Conservation (phyloP, 768 basidiomycete species). For the Neoboletus magnificus region DNA sequence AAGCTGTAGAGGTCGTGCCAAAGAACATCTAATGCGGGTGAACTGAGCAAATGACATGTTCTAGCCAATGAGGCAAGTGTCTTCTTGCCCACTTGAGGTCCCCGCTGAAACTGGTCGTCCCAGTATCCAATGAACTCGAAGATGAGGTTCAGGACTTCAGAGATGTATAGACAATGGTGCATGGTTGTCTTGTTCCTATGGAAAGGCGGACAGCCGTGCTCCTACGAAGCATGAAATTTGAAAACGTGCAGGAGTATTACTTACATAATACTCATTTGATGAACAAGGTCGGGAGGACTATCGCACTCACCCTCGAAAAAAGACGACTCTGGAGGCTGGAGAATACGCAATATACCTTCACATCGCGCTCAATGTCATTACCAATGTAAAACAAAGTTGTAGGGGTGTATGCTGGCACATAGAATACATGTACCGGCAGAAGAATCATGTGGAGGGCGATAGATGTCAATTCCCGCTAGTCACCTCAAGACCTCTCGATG, state of each 20-base stretch:
- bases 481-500: no score
- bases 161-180: slow-evolving; percentile 28
- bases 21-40: slow-evolving; percentile 9
- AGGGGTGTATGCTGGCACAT: no score
- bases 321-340: neutral
- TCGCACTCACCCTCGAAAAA: neutral
- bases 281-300: neutral
- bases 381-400: no score
- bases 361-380: neutral
- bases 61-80: slow-evolving; percentile 10
- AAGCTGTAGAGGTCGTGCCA: slow-evolving; percentile 13
- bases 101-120: neutral
- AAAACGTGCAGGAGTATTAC: neutral
- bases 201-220: neutral
- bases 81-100: neutral
- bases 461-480: no score
- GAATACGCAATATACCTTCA: neutral
- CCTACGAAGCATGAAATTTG: neutral
- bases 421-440: no score
- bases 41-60: slow-evolving; percentile 15
- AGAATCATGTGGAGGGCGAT: no score
- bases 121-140: neutral
- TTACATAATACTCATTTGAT: neutral
- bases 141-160: slow-evolving; percentile 10
- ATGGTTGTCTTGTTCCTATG: slow-evolving; percentile 29